These are phyloP conservation scores for Mycena latifolia DNA, from an alignment of 768 basidiomycete species.

Conservation along the genomic window DNA sequence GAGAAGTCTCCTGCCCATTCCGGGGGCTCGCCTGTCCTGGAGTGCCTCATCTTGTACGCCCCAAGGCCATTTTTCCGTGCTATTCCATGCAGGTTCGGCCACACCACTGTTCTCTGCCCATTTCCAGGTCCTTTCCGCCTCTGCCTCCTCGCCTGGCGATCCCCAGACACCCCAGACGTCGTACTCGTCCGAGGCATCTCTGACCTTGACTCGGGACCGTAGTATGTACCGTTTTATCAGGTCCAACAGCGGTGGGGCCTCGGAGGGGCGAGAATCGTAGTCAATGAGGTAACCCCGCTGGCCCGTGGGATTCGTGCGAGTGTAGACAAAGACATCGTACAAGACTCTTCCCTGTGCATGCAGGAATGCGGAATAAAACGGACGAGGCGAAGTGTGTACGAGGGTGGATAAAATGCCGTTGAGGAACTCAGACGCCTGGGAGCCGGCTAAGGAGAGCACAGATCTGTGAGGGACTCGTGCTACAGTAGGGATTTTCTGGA, in stretches of 20 bases:
- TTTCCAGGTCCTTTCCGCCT: constrained; percentile 54
- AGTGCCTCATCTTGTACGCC: constrained; percentile 65
- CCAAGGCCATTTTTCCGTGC: constrained; percentile 67
- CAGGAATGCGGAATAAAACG: constrained; percentile 79
- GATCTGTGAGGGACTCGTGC: constrained; percentile 76
- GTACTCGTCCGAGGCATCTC: constrained; percentile 82
- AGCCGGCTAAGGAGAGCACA: constrained; percentile 82
- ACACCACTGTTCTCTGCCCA: constrained; percentile 75
- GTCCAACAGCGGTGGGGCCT: constrained; percentile 71
- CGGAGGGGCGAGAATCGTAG: constrained; percentile 72
- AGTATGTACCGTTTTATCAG: constrained; percentile 88
- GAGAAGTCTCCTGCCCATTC: constrained; percentile 84
- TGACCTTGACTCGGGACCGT: constrained; percentile 88
- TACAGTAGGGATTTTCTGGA: constrained; percentile 62
- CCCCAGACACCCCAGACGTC: constrained; percentile 90
- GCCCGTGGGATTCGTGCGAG: constrained; percentile 57
- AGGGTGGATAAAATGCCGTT: constrained; percentile 78
- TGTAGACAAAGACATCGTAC: constrained; percentile 90
- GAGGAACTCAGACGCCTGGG: constrained; percentile 85
- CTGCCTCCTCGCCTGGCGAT: constrained; percentile 49
- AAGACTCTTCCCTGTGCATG: constrained; percentile 94
- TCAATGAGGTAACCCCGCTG: constrained; percentile 75
- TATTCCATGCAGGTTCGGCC: constrained; percentile 81
- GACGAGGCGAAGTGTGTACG: constrained; percentile 59
- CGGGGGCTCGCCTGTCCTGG: constrained; percentile 75